A percentile compares a stretch with the other conserved stretches of the same genome.
phyloP scores from a whole-genome alignment of 257 asterid species.

The Solanum ossicruentum region DNA sequence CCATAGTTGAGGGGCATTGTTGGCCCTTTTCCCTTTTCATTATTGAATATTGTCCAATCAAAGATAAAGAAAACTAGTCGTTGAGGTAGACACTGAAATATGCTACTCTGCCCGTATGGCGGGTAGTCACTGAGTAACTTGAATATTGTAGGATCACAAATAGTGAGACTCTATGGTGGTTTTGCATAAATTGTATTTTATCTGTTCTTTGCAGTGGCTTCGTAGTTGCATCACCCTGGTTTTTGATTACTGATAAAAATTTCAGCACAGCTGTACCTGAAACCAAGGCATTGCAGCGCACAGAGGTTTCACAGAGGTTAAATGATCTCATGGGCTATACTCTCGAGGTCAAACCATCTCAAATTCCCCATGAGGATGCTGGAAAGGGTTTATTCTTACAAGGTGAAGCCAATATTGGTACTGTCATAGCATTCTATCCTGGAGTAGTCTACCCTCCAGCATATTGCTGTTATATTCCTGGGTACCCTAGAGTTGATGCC shows the following conservation, averaged over 20 bases:
- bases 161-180: not conserved
- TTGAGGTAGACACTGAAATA: not conserved
- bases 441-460: constrained; percentile 83
- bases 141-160: not conserved
- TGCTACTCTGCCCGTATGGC: not conserved
- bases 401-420: constrained; percentile 77
- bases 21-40: not conserved
- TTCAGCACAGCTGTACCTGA: constrained; percentile 30
- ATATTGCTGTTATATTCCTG: constrained; percentile 64
- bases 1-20: too few relatives aligned
- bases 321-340: constrained; percentile 66
- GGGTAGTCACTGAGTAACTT: not conserved
- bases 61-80: not conserved
- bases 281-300: constrained; percentile 39
- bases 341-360: constrained; percentile 65
- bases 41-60: not conserved
- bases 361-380: constrained; percentile 70
- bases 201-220: not conserved
- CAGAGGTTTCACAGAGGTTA: constrained; percentile 54
- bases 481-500: constrained; percentile 76
- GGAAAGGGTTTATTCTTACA: constrained; percentile 69
- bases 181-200: not conserved
- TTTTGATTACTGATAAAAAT: constrained; percentile 13
- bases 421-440: constrained; percentile 79
- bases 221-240: not conserved